Conservation (phyloP, 306 rosid genomes). For the Mimosa bimucronata region DNA sequence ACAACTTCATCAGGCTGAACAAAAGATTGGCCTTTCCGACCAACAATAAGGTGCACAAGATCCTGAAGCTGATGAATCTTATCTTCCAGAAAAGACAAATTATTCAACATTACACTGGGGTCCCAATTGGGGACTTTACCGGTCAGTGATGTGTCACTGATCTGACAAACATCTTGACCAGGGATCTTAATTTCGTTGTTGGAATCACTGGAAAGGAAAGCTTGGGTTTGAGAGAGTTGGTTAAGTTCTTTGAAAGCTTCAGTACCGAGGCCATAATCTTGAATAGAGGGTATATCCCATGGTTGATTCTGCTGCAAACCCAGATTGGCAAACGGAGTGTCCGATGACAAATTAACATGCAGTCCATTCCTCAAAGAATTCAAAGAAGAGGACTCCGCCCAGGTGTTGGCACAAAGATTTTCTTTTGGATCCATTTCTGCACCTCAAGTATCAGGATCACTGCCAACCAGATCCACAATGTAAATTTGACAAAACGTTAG, state of each 20-base stretch:
- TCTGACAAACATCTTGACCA: constrained; percentile 46
- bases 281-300: constrained; percentile 59
- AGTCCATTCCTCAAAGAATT: constrained; percentile 39
- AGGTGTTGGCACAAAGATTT: constrained; percentile 45
- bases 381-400: constrained; percentile 54
- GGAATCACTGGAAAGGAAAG: constrained; percentile 32
- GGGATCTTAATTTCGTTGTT: constrained; percentile 42
- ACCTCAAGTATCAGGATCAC: constrained; percentile 32
- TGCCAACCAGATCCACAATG: constrained; percentile 35
- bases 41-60: constrained; percentile 65
- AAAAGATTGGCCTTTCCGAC: constrained; percentile 49
- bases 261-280: constrained; percentile 50
- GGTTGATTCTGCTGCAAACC: constrained; percentile 40
- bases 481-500: constrained; percentile 4
- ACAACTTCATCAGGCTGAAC: constrained; percentile 60
- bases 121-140: constrained; percentile 68
- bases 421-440: constrained; percentile 61
- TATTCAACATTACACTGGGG: constrained; percentile 60
- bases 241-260: constrained; percentile 54
- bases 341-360: constrained; percentile 39
- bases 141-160: constrained; percentile 40
- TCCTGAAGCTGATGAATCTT: constrained; percentile 83
- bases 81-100: constrained; percentile 68
- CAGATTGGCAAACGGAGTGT: constrained; percentile 45
- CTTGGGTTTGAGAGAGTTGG: constrained; percentile 46